phyloP scores from a whole-genome alignment of 495 filamentous ascomycete species.

The Aspergillus sparsus region DNA sequence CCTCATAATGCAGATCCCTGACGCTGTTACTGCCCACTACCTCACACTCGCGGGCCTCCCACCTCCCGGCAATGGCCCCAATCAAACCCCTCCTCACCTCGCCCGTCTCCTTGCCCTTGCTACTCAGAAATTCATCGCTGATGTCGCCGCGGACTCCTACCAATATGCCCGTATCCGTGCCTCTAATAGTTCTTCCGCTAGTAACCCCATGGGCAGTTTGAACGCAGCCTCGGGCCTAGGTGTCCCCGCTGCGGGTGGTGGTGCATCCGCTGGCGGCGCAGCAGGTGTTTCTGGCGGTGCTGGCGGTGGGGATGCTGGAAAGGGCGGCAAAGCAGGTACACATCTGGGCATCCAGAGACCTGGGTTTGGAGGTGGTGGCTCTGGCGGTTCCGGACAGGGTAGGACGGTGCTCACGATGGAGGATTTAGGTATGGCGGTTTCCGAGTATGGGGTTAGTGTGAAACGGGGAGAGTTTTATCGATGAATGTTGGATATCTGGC shows the following conservation, averaged over 20 bases:
- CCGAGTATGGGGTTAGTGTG: constrained; percentile 95
- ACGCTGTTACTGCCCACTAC: constrained; percentile 97
- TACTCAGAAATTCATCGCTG: constrained; percentile 96
- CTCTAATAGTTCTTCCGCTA: constrained; percentile 78
- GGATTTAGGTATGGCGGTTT: constrained; percentile 95
- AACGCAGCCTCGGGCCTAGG: constrained; percentile 75
- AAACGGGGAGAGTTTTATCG: constrained; percentile 97
- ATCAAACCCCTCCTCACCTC: constrained; percentile 81
- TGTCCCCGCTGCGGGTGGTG: constrained; percentile 51
- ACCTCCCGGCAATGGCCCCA: constrained; percentile 76
- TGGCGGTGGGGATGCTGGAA: constrained; percentile 53
- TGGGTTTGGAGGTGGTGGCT: constrained; percentile 90
- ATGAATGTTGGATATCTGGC: constrained; percentile 41
- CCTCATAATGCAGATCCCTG: constrained; percentile 70
- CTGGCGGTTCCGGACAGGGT: constrained; percentile 80
- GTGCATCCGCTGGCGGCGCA: constrained; percentile 44
- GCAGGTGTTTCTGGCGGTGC: constrained; percentile 56
- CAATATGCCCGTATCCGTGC: constrained; percentile 94
- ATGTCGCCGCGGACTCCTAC: constrained; percentile 96
- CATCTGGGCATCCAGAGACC: constrained; percentile 86
- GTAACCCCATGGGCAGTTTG: constrained; percentile 84
- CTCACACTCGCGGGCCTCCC: constrained; percentile 92
- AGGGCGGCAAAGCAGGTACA: constrained; percentile 60
- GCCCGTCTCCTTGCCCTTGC: constrained; percentile 92
- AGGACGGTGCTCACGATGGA: constrained; percentile 98